These are phyloP conservation scores for Leishmania lainsoni DNA, from an alignment of 208 protist species.

Conservation along the genomic window DNA sequence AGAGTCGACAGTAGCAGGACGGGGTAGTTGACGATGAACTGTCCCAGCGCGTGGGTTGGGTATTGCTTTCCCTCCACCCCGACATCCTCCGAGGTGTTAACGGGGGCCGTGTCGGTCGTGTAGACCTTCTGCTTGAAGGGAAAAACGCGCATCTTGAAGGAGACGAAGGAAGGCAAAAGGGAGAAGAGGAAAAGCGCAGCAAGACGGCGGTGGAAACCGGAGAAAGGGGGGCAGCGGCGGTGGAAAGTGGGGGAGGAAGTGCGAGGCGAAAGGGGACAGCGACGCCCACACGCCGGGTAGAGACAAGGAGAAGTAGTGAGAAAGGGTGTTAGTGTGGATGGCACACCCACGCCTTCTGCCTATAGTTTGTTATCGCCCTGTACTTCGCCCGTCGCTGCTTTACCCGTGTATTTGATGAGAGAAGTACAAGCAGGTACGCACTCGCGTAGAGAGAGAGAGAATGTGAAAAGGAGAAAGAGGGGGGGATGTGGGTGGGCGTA, in stretches of 20 bases:
- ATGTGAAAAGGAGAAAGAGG: neutral
- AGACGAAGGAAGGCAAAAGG: neutral
- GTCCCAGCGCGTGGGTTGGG: slow-evolving; percentile 34
- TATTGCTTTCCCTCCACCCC: slow-evolving; percentile 54
- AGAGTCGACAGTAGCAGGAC: slow-evolving; percentile 29
- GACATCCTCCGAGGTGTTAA: slow-evolving; percentile 38
- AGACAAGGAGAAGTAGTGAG: neutral
- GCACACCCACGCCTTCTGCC: neutral
- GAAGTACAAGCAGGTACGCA: neutral
- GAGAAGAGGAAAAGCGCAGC: neutral
- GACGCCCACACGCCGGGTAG: neutral
- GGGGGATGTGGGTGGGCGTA: neutral
- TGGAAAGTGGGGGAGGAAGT: too few relatives aligned
- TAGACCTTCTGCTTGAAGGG: slow-evolving; percentile 37
- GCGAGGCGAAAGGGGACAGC: neutral
- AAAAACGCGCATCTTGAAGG: slow-evolving; percentile 1
- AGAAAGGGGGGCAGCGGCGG: too few relatives aligned
- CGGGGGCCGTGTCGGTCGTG: slow-evolving; percentile 35
- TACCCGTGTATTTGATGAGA: neutral
- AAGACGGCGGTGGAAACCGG: neutral
- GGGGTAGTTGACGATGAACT: slow-evolving; percentile 27
- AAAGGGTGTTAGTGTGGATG: neutral
- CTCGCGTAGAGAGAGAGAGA: neutral
- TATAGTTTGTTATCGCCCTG: neutral
- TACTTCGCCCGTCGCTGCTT: neutral